Conservation (phyloP, 768 basidiomycete genomes). For the Galerina marginata region DNA sequence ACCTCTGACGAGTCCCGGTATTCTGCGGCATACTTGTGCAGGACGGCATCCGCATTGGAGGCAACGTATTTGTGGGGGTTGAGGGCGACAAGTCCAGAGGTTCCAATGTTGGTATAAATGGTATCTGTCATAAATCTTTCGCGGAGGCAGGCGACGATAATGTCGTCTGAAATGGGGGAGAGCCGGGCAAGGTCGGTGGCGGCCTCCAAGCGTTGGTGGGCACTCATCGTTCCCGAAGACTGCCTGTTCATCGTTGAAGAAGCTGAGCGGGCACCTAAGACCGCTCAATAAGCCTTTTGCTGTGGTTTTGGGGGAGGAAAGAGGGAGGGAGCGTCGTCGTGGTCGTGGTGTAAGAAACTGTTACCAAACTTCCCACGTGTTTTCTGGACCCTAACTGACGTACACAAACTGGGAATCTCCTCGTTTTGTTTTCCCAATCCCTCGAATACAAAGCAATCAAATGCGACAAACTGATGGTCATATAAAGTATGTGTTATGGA, state of each 20-base stretch:
- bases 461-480: background rate
- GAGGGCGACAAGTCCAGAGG: conserved; percentile 78
- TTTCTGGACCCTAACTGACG: conserved; percentile 5
- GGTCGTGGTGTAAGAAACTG: conserved; percentile 20
- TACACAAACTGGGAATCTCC: conserved; percentile 15
- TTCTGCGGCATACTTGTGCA: conserved; percentile 87
- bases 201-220: conserved; percentile 75
- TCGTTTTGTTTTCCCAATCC: conserved; percentile 8
- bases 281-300: conserved; percentile 22
- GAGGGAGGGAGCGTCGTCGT: conserved; percentile 16
- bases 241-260: conserved; percentile 36
- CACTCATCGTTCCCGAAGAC: conserved; percentile 43
- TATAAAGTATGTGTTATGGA: too few species aligned
- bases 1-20: conserved; percentile 77
- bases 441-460: background rate
- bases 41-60: conserved; percentile 80
- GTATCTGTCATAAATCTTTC: conserved; percentile 86
- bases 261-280: conserved; percentile 28
- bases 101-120: conserved; percentile 78
- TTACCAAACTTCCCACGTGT: conserved; percentile 25
- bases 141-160: conserved; percentile 82
- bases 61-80: conserved; percentile 93
- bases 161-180: conserved; percentile 76
- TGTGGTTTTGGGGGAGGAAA: conserved; percentile 6
- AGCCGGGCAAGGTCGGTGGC: conserved; percentile 73